Percentiles rank a stretch among this genome's conserved stretches.
phyloP scores from a whole-genome alignment of 306 rosid genomes.

The Gleditsia sinensis region DNA sequence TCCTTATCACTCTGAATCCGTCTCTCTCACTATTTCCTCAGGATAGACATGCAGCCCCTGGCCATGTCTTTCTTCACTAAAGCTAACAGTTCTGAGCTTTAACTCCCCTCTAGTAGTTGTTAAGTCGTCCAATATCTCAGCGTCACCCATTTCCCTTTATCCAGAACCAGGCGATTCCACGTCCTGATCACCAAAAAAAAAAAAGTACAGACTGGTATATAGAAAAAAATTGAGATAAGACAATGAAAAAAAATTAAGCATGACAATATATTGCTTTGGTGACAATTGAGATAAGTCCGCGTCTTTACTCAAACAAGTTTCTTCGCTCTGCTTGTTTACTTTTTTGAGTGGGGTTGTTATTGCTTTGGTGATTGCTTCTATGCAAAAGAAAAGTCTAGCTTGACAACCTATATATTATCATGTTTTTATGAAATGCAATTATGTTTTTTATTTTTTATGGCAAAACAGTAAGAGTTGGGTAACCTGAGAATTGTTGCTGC shows the following conservation, averaged over 20 bases:
- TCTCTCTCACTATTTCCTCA: conserved; percentile 1
- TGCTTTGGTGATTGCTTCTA: too few relatives aligned
- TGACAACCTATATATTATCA: too few relatives aligned
- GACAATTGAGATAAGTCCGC: too few relatives aligned
- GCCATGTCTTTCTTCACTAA: conserved; percentile 70
- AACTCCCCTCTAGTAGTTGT: conserved; percentile 86
- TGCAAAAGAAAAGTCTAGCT: too few relatives aligned
- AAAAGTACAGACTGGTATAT: background rate
- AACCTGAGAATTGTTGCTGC: background rate
- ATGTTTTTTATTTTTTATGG: background rate
- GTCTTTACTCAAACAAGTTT: too few relatives aligned
- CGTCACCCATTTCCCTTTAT: conserved; percentile 52
- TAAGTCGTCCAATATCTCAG: conserved; percentile 76
- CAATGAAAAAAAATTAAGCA: too few relatives aligned
- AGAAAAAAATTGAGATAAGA: background rate
- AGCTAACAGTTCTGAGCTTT: conserved; percentile 66
- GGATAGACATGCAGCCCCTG: conserved; percentile 59
- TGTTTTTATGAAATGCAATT: too few relatives aligned
- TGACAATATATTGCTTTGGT: too few relatives aligned
- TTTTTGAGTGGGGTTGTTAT: too few relatives aligned
- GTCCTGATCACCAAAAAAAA: conserved; percentile 42
- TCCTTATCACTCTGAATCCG: conserved; percentile 6
- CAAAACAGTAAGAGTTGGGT: background rate
- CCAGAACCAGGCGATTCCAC: conserved; percentile 36
- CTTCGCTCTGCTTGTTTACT: too few relatives aligned